Conservation (phyloP, 2,329 filamentous ascomycete species). For the Penicillium sp. region DNA sequence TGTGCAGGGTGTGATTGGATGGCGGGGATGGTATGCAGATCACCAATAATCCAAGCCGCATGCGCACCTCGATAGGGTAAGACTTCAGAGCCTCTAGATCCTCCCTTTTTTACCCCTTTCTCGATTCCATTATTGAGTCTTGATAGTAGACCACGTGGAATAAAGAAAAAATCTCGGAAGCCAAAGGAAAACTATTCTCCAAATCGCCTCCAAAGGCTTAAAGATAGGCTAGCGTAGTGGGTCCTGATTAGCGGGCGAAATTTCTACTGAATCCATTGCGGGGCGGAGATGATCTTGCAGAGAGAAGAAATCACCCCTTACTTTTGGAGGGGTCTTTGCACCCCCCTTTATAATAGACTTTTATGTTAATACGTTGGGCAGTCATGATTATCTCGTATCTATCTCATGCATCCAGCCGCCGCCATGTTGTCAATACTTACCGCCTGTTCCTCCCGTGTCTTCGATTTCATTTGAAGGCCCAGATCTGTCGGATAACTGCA, state of each 20-base stretch:
- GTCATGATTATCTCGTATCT: slow-evolving; percentile 6
- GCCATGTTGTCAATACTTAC: slow-evolving; percentile 20
- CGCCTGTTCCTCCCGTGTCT: slow-evolving; percentile 11
- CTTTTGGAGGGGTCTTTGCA: neutral
- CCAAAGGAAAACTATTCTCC: neutral
- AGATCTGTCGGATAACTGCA: slow-evolving; percentile 1
- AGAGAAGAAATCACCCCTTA: slow-evolving; percentile 13
- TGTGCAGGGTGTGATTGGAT: neutral
- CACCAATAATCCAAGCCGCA: neutral
- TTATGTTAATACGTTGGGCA: neutral
- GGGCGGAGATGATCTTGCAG: slow-evolving; percentile 28
- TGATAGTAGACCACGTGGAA: neutral
- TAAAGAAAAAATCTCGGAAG: neutral
- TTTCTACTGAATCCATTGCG: slow-evolving; percentile 19
- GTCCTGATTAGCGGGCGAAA: slow-evolving; percentile 20
- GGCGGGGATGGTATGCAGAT: neutral
- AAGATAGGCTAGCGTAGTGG: slow-evolving; percentile 15
- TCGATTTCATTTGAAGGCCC: neutral
- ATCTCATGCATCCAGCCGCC: slow-evolving; percentile 21
- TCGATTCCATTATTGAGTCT: neutral
- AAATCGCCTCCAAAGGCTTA: slow-evolving; percentile 6
- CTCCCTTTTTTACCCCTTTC: neutral
- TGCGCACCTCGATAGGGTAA: neutral
- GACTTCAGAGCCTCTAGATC: neutral
- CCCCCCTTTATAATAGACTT: neutral